These are phyloP conservation scores for Mytilinidion resinicola DNA, from an alignment of 495 filamentous ascomycete genomes.

Conservation along the genomic window DNA sequence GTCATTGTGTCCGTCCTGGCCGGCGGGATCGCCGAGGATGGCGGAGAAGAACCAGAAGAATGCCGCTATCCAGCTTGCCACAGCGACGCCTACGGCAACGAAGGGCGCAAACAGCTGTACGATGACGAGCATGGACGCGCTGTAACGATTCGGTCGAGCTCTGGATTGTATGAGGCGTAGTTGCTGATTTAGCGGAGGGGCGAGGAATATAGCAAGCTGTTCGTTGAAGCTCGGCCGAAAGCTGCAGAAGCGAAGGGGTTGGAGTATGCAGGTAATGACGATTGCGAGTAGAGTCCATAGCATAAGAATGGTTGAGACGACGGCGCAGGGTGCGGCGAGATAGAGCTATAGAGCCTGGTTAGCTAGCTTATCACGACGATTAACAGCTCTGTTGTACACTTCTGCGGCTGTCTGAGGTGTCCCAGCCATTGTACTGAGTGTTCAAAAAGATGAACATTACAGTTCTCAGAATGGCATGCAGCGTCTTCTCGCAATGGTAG, in stretches of 20 bases:
- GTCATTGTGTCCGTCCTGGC: constrained; percentile 56
- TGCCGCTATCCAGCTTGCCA: constrained; percentile 54
- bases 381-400: too few species aligned
- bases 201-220: constrained; percentile 33
- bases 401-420: too few species aligned
- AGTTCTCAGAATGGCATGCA: not conserved
- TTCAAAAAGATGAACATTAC: not conserved
- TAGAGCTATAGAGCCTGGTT: constrained; percentile 23
- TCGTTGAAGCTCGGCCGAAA: constrained; percentile 24
- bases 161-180: constrained; percentile 36
- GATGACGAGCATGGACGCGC: constrained; percentile 38
- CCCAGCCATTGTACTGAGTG: not conserved
- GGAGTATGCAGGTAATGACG: constrained; percentile 28
- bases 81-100: constrained; percentile 47
- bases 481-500: constrained; percentile 16
- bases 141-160: constrained; percentile 27
- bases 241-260: constrained; percentile 33
- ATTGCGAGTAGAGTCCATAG: constrained; percentile 33
- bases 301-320: constrained; percentile 30
- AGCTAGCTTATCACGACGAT: not conserved
- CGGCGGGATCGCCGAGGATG: constrained; percentile 57
- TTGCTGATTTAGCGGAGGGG: constrained; percentile 34
- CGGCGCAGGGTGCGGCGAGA: constrained; percentile 30
- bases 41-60: constrained; percentile 59
- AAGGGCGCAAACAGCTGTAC: constrained; percentile 51